Conservation (phyloP, 768 basidiomycete species). For the Lepiota venenata region DNA sequence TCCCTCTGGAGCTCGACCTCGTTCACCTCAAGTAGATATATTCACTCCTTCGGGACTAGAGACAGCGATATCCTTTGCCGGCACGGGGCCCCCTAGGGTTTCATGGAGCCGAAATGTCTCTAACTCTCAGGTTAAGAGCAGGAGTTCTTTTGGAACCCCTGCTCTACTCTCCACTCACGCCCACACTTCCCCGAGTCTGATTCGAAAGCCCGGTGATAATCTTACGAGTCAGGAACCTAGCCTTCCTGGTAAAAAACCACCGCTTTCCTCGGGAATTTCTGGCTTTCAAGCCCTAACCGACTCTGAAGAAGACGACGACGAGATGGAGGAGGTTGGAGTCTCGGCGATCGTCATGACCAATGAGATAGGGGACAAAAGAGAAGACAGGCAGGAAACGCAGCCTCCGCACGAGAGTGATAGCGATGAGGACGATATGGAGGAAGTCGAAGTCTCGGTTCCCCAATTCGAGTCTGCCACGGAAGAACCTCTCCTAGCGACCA, state of each 20-base stretch:
- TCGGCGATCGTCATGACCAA: neutral
- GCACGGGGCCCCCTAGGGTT: constrained; percentile 39
- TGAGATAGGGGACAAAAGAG: neutral
- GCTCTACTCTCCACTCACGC: constrained; percentile 20
- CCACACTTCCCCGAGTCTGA: neutral
- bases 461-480: neutral
- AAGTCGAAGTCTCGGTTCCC: constrained; percentile 18
- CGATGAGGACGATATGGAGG: constrained; percentile 40
- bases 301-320: constrained; percentile 22
- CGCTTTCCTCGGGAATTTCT: neutral
- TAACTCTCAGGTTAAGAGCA: neutral
- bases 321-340: constrained; percentile 30
- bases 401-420: neutral
- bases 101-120: neutral
- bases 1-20: constrained; percentile 5
- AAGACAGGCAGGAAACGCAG: neutral
- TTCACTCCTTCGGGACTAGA: constrained; percentile 54
- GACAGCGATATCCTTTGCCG: constrained; percentile 65
- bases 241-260: neutral
- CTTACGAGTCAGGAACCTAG: neutral
- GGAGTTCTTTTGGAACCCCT: constrained; percentile 25
- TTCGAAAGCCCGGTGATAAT: neutral
- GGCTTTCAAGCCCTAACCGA: constrained; percentile 3
- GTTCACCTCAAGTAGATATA: constrained; percentile 18
- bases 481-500: neutral